A percentile compares a stretch with the other conserved stretches of the same genome.
Evolutionary conservation across 495 filamentous ascomycete genomes (phyloP).

Genomic region (Penicillium argentinense): DNA sequence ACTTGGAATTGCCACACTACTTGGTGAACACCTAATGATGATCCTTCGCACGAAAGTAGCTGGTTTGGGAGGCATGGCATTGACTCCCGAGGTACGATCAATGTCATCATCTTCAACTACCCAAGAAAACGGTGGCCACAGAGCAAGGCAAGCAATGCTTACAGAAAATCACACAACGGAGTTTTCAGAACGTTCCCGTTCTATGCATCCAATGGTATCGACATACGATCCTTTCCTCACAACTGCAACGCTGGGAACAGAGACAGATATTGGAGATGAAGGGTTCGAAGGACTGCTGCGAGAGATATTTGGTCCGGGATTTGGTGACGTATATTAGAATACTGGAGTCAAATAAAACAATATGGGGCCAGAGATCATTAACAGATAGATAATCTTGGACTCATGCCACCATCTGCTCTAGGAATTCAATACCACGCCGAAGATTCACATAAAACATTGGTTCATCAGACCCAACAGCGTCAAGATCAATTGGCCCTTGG

Average conservation of each 20-base stretch:
- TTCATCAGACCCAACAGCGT: not conserved
- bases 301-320: conserved; percentile 25
- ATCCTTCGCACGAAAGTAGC: conserved; percentile 18
- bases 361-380: too few species aligned
- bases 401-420: too few species aligned
- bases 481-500: not conserved
- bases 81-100: too few species aligned
- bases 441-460: not conserved
- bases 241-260: conserved; percentile 5
- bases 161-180: too few species aligned
- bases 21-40: conserved; percentile 25
- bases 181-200: too few species aligned
- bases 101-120: too few species aligned
- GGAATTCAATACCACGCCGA: not conserved
- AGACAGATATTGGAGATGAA: conserved; percentile 16
- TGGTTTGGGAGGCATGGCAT: too few species aligned
- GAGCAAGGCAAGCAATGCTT: too few species aligned
- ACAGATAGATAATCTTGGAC: too few species aligned
- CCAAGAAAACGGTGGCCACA: too few species aligned
- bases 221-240: conserved; percentile 19
- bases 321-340: conserved; percentile 18
- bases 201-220: conserved; percentile 2
- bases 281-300: conserved; percentile 23
- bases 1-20: conserved; percentile 27
- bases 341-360: too few species aligned